Percentiles rank a stretch among this genome's conserved stretches.
Evolutionary conservation across 208 protist genomes (phyloP).

Genomic region (Leishmania major): DNA sequence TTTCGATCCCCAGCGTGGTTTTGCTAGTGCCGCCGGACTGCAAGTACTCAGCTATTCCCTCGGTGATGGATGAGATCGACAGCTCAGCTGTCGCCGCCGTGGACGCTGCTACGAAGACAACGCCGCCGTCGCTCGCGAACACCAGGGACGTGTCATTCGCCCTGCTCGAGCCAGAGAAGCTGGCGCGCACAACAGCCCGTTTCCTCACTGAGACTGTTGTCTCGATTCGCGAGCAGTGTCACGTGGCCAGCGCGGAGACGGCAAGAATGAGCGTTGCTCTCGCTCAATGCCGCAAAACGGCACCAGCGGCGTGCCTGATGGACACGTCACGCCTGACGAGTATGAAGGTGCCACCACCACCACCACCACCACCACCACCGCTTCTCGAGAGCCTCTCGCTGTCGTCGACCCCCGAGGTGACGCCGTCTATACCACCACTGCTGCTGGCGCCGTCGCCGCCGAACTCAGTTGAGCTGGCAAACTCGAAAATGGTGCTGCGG

Average conservation of each 20-base stretch:
- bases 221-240: not conserved
- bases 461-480: not conserved
- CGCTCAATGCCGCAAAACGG: not conserved
- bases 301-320: not conserved
- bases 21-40: not conserved
- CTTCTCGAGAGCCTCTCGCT: not conserved
- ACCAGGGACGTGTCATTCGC: not conserved
- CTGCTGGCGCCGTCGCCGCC: not conserved
- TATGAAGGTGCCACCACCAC: not conserved
- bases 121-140: not conserved
- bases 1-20: not conserved
- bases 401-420: not conserved
- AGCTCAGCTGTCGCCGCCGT: not conserved
- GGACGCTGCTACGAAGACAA: not conserved
- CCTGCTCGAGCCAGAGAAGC: constrained; percentile 4
- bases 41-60: not conserved
- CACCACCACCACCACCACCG: not conserved
- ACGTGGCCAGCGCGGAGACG: no score
- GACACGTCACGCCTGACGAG: not conserved
- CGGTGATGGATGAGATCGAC: not conserved
- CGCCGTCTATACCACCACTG: not conserved
- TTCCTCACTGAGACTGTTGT: not conserved
- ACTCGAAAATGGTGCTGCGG: not conserved
- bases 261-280: not conserved
- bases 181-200: not conserved